Base-by-base conservation (phyloP, 2,329 filamentous ascomycete genomes). In the Balansia obtecta region DNA sequence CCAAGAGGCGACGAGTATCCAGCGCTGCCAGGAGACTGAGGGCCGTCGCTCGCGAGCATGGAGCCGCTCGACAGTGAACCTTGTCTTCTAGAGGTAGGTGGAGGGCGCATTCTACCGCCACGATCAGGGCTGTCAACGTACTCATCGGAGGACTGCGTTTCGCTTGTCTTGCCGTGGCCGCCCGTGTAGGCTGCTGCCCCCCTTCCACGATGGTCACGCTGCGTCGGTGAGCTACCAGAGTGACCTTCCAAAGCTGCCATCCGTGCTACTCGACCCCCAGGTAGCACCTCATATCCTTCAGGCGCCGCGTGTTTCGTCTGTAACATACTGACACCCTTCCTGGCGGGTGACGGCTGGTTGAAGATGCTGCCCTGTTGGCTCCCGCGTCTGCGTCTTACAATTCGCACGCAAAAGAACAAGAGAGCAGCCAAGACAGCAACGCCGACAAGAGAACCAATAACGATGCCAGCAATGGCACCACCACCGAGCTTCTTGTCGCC, bases 181-280 rank as follows among this genome's bases (percentile, higher is more conserved):
- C 65, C 62, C 54, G 67, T 67, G 54, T 72, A 82, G 54, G 68
- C 70, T 10, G 73, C 73, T 8, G 67, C 13, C 16, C 38, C 70
- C 11, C 65, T 63, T 30, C 56, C 56, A 18, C 65, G 62, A 13
- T 68, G 70, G 43, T 67, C 75, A 51, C 76, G 76, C 33, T 72
- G 72, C 2, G 73, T 74, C 1, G 80, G 75, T 3, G 80, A 79
- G 20, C 81, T 77, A 52, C 76, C 79, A 1, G 81, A 80, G 50
- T 84, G 80, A 5, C 82, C 84, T 68, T 96, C 91, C 48, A 98
- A 69, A 34, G 93, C 93, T 39, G 91, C 90, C 93, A 98, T 97
- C 50, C 93, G 83, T 39, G 93, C 88, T 52, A 98, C 93, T 54
- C 93, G 84, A 32, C 88, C 89, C 42, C 89, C 90, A 6, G 89